Percentiles rank a stretch among this genome's conserved stretches.
Conservation (phyloP, 2,329 filamentous ascomycete genomes). For the Pezicula rhizophila region DNA sequence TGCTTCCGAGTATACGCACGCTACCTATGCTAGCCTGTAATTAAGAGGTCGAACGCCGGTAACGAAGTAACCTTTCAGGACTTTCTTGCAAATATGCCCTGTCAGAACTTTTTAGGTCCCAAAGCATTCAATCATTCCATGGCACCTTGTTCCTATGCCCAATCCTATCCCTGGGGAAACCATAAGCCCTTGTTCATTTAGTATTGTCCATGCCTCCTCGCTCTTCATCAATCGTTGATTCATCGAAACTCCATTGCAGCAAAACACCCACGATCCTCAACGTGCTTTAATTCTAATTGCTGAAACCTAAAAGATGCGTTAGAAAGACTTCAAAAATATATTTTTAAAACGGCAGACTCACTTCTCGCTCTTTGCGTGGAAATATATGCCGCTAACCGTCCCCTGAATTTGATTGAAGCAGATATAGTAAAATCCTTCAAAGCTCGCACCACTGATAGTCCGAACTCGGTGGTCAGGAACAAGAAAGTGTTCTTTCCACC, state of each 20-base stretch:
- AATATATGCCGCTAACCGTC: conserved; percentile 89
- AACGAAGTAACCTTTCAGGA: too few relatives aligned
- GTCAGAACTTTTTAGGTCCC: too few relatives aligned
- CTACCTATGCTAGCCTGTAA: too few relatives aligned
- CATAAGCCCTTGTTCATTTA: not conserved
- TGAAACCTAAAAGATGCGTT: conserved; percentile 62
- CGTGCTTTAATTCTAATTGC: conserved; percentile 84
- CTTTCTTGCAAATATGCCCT: too few relatives aligned
- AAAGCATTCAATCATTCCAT: too few relatives aligned
- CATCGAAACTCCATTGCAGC: conserved; percentile 83
- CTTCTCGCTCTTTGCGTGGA: conserved; percentile 97
- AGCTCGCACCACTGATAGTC: conserved; percentile 89
- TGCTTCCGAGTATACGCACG: too few relatives aligned
- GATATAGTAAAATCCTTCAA: conserved; percentile 98
- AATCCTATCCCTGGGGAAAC: too few relatives aligned
- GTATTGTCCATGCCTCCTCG: conserved; percentile 3
- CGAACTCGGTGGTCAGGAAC: conserved; percentile 90
- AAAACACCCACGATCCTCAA: conserved; percentile 77
- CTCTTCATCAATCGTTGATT: conserved; percentile 32
- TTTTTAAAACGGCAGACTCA: conserved; percentile 41
- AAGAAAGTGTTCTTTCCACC: conserved; percentile 98
- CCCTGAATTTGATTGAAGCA: conserved; percentile 93
- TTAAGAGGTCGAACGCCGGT: too few relatives aligned
- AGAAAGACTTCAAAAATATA: conserved; percentile 4
- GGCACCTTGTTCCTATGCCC: too few relatives aligned